Evolutionary conservation across 139 green algal species (phyloP).

Genomic region (Chlorella sp.): DNA sequence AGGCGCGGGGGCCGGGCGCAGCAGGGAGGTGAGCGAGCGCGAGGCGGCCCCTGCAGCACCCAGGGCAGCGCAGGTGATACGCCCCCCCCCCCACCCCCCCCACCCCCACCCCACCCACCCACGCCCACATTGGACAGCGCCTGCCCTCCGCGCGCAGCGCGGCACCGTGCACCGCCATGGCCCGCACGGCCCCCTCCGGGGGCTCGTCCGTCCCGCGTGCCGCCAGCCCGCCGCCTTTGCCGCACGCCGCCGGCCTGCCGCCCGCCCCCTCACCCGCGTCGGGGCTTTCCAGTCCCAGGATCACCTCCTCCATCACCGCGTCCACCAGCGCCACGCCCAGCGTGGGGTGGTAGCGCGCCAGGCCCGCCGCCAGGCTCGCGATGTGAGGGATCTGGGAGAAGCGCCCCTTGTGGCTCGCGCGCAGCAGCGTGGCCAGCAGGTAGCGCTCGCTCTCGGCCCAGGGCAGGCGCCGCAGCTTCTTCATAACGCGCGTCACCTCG

Average conservation of each 20-base stretch:
- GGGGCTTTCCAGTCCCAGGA: conserved; percentile 69
- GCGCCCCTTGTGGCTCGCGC: conserved; percentile 56
- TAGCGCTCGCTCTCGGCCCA: conserved; percentile 81
- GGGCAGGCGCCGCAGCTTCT: conserved; percentile 84
- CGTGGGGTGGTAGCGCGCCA: conserved; percentile 82
- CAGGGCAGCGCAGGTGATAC: neutral
- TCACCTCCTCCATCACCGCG: conserved; percentile 85
- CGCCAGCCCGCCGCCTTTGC: no score
- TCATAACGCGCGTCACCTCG: no score
- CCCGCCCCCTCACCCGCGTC: conserved; percentile 11
- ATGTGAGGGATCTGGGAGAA: conserved; percentile 75
- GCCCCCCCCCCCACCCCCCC: neutral
- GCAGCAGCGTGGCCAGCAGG: conserved; percentile 85
- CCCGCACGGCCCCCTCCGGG: no score
- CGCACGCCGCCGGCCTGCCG: no score
- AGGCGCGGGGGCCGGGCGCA: neutral
- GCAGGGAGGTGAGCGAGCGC: neutral
- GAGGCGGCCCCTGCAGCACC: neutral
- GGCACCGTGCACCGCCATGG: no score
- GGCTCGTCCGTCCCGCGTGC: no score
- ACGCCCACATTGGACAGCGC: neutral
- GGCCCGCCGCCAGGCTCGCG: conserved; percentile 74
- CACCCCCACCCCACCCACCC: neutral
- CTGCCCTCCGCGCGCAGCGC: neutral
- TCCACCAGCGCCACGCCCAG: conserved; percentile 81